These are phyloP conservation scores for Diaporthe amygdali DNA, from an alignment of 2,329 filamentous ascomycete species.

Conservation along the genomic window DNA sequence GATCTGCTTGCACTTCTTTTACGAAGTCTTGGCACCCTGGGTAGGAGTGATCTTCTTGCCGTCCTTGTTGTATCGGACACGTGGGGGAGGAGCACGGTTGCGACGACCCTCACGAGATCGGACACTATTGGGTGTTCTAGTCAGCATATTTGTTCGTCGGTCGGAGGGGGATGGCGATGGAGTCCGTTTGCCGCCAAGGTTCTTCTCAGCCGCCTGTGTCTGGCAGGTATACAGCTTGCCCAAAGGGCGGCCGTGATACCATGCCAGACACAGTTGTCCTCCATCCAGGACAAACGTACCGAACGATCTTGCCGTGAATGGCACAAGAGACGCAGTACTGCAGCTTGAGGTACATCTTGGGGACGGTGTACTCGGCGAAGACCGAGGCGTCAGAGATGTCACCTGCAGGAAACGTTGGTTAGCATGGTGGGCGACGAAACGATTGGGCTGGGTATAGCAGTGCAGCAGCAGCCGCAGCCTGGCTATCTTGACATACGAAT, in stretches of 20 bases:
- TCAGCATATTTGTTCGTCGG: constrained; percentile 43
- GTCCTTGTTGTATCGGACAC: constrained; percentile 99
- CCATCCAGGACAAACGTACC: constrained; percentile 75
- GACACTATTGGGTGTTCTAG: constrained; percentile 68
- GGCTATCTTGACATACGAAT: constrained; percentile 78
- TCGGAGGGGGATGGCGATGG: constrained; percentile 27
- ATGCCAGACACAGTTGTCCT: constrained; percentile 58
- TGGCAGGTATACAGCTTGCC: constrained; percentile 20
- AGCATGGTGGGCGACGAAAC: constrained; percentile 8
- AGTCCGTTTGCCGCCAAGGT: constrained; percentile 38
- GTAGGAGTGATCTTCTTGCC: constrained; percentile 99
- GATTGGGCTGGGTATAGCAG: neutral
- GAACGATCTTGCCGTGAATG: constrained; percentile 99
- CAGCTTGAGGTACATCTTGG: constrained; percentile 99
- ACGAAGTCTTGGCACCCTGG: constrained; percentile 71
- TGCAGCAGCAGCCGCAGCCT: neutral
- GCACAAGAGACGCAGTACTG: constrained; percentile 99
- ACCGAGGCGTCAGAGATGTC: constrained; percentile 99
- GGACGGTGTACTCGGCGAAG: constrained; percentile 98
- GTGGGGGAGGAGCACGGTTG: constrained; percentile 97
- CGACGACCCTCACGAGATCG: constrained; percentile 95
- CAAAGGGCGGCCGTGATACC: constrained; percentile 16
- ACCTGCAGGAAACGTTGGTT: constrained; percentile 61
- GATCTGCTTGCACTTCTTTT: constrained; percentile 25
- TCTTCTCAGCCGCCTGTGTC: constrained; percentile 53